phyloP scores from a whole-genome alignment of 169 alveolate species.

The Plasmodium adleri region DNA sequence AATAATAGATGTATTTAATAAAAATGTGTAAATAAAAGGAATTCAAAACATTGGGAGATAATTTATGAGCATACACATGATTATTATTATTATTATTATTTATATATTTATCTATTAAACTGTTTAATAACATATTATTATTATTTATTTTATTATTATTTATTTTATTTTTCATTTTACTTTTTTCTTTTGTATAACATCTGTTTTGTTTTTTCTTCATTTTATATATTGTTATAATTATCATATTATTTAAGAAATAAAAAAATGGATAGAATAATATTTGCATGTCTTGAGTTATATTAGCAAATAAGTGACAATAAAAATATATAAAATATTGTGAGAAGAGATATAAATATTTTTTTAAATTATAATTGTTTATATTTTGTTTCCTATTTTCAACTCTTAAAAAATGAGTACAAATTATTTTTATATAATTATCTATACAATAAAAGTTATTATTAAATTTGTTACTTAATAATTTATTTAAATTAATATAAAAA shows the following conservation, averaged over 20 bases:
- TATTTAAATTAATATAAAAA: constrained; percentile 18
- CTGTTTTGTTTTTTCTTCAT: not conserved
- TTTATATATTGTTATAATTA: constrained; percentile 22
- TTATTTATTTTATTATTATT: constrained; percentile 6
- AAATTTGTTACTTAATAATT: constrained; percentile 37
- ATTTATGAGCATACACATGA: constrained; percentile 10
- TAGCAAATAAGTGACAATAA: constrained; percentile 54
- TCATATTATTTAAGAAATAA: constrained; percentile 22
- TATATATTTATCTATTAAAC: not conserved
- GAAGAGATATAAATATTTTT: constrained; percentile 25
- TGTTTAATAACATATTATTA: not conserved
- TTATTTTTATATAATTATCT: constrained; percentile 39
- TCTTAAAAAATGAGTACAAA: constrained; percentile 45
- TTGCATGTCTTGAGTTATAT: constrained; percentile 27
- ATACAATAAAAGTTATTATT: constrained; percentile 50
- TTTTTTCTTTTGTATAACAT: not conserved
- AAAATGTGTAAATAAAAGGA: constrained; percentile 31
- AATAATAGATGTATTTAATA: constrained; percentile 27
- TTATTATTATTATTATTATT: constrained; percentile 3
- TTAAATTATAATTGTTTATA: not conserved
- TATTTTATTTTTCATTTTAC: not conserved
- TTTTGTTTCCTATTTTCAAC: not conserved
- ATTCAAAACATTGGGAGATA: not conserved
- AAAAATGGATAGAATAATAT: constrained; percentile 50
- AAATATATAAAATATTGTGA: constrained; percentile 36